Evolutionary conservation across 495 filamentous ascomycete species (phyloP), one percentile per base, ranked within the genome.

Genomic region (Hypoxylon trugodes): DNA sequence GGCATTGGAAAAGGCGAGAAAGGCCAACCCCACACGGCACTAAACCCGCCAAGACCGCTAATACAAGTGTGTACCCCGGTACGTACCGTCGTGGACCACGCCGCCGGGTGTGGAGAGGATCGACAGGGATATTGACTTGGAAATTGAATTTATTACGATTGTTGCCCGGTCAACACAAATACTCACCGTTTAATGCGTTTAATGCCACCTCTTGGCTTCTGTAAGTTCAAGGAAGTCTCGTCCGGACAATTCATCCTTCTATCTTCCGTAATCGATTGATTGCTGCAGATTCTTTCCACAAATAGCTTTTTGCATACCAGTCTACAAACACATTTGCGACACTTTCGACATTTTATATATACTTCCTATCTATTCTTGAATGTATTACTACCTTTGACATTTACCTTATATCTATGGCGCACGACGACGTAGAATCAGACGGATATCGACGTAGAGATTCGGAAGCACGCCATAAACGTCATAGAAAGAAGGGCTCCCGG

Each of bases 121-220:
- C 43, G 10, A 36, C 61, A 49, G 25, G 61, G 58, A 62, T 57
- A 24, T 18, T 47, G 43, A 61, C 41, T 61, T 38, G 64, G 46
- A 58, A 49, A 19, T n/a, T n/a, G n/a, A n/a, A n/a, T n/a, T n/a
- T n/a, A n/a, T n/a, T n/a, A n/a, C 13, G 64, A 69, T 65, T 55
- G 77, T 80, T 80, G 74, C 70, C 75, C 61, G 32, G 74, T 57
- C 75, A 78, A 79, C 77, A 13, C n/a, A 59, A 45, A 66, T 55
- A 25, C 40, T 25, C 51, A 50, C 32, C 70, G 54, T 73, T n/a
- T n/a, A n/a, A n/a, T n/a, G n/a, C n/a, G n/a, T n/a, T n/a, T 66
- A 50, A 66, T 30, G 37, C 26, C 33, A 46, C 45, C 40, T 21
- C n/a, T 59, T 42, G 30, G 41, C 50, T 51, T 30, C 50, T 49